Base-by-base conservation (phyloP, 1,284 basidiomycete species). In the Boletellus deceptivus region DNA sequence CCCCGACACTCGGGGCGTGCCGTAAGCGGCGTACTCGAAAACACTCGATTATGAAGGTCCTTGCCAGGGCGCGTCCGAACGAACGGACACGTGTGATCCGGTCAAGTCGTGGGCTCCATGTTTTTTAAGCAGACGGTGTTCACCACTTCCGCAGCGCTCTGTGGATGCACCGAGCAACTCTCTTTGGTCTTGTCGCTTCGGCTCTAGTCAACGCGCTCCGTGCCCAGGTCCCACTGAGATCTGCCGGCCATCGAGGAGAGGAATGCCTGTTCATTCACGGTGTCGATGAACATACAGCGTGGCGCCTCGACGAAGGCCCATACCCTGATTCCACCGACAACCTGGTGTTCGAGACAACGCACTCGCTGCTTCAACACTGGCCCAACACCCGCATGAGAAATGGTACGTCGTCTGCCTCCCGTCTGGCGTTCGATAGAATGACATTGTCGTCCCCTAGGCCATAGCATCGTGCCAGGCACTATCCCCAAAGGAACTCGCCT, bases 341-440 rank as follows among this genome's bases (percentile, higher is more conserved):
- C 38, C 57, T 68, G 20, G 53, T 68, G 1, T 68, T 67, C 24
- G 67, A 69, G 35, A 68, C 65, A 1, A 59, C 56, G 0, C 18
- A 59, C 22, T 69, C 67, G 1, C 20, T 66, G 0, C 54, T 80
- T 6, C 75, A 79, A 49, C 75, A 74, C 42, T 79, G 77, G 78
- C 75, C 76, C 2, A 78, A 80, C 50, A 76, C 75, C 1, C 68
- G 72, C 8, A 75, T 74, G 57, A 70, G 73, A 36, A 79, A 79
- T 58, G 76, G 75, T 72, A 48, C 36, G 59, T 2, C 8, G 1
- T 16, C 5, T 0, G 4, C 3, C 6, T 6, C 24, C 20, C 10
- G 11, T 25, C 2, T 25, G 9, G 20, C 16, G 17, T 17, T 29
- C 43, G n/a, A 20, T 17, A 20, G n/a, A 20, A 24, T n/a, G 11